phyloP scores from a whole-genome alignment of 208 protist genomes.

The Trichomonas tenax region DNA sequence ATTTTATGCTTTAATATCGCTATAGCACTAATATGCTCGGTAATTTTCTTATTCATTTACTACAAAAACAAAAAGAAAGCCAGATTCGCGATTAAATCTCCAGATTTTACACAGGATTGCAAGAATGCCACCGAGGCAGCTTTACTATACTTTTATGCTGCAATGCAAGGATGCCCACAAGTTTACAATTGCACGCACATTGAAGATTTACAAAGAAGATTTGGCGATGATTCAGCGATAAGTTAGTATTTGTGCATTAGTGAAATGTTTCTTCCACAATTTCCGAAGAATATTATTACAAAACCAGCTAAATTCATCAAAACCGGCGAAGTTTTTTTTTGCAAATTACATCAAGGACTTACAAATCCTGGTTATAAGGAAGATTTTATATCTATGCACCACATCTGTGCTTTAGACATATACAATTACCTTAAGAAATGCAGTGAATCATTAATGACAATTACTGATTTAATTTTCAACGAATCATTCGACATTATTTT shows the following conservation, averaged over 20 bases:
- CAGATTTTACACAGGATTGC: not conserved
- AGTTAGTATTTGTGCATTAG: not conserved
- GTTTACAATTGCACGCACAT: not conserved
- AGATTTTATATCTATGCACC: not conserved
- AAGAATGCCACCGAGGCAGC: not conserved
- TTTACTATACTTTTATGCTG: not conserved
- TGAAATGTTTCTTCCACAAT: not conserved
- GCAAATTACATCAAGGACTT: not conserved
- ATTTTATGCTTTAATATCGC: not conserved
- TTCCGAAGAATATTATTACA: not conserved
- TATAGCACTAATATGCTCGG: not conserved
- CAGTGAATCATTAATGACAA: not conserved
- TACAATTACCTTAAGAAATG: not conserved
- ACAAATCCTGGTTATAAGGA: not conserved
- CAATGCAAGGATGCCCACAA: not conserved
- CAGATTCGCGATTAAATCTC: not conserved
- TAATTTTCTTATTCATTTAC: not conserved
- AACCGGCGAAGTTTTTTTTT: not conserved
- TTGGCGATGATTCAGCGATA: not conserved
- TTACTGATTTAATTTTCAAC: not conserved
- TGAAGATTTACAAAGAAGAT: not conserved
- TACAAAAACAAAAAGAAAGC: not conserved
- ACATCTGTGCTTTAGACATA: not conserved
- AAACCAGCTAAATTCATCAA: not conserved
- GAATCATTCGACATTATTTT: not conserved